Evolutionary conservation across 176 grass and related monocot genomes (phyloP).

Genomic region (Phragmites australis): DNA sequence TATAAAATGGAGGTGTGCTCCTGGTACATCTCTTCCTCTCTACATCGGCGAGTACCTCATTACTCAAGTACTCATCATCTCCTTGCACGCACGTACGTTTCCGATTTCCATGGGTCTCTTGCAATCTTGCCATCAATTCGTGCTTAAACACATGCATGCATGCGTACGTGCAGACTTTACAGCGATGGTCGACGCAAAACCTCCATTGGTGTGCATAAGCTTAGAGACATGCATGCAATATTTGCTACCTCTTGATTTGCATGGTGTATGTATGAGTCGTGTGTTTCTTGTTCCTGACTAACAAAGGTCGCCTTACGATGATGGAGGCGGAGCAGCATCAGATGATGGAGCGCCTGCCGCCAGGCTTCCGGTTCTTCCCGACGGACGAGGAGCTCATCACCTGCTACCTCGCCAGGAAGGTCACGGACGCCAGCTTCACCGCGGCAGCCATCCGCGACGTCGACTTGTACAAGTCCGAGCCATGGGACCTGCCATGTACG

Average conservation of each 20-base stretch:
- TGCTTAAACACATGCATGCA: not conserved
- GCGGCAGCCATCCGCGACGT: constrained; percentile 45
- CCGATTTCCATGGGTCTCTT: not conserved
- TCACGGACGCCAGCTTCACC: constrained; percentile 45
- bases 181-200: too few relatives aligned
- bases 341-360: constrained; percentile 36
- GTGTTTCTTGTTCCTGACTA: not conserved
- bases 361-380: constrained; percentile 68
- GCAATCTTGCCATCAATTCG: constrained; percentile 3
- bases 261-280: too few relatives aligned
- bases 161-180: not conserved
- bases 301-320: not conserved
- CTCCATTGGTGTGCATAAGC: too few relatives aligned
- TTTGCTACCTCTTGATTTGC: not conserved
- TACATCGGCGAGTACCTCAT: not conserved
- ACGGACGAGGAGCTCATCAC: constrained; percentile 66
- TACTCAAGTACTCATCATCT: not conserved
- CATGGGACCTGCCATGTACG: constrained; percentile 63
- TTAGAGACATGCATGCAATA: too few relatives aligned
- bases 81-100: constrained; percentile 16
- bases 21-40: not conserved
- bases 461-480: constrained; percentile 58
- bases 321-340: not conserved
- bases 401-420: constrained; percentile 62
- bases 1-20: constrained; percentile 3